Evolutionary conservation across 2,329 filamentous ascomycete genomes (phyloP).

Genomic region (Fusarium sp.): DNA sequence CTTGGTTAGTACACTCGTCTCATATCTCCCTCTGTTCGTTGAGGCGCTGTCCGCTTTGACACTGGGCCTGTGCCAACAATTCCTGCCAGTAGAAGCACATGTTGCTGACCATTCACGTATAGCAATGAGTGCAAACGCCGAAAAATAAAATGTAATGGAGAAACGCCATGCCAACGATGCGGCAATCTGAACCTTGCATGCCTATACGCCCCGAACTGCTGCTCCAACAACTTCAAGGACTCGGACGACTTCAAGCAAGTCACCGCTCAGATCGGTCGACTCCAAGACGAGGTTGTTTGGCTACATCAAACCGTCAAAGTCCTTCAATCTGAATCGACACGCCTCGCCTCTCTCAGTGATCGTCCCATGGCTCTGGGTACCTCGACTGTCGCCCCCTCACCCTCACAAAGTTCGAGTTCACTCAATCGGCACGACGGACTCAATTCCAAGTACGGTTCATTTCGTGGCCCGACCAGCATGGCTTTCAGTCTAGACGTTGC

Average conservation of each 20-base stretch:
- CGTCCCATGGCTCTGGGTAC: constrained; percentile 51
- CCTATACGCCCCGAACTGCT: constrained; percentile 75
- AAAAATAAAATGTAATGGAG: constrained; percentile 81
- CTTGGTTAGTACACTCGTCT: constrained; percentile 61
- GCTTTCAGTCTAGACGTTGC: constrained; percentile 89
- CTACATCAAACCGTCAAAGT: constrained; percentile 79
- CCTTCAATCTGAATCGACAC: constrained; percentile 68
- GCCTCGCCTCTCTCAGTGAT: constrained; percentile 59
- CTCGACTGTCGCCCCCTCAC: constrained; percentile 54
- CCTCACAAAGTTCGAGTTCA: constrained; percentile 55
- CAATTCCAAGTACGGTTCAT: constrained; percentile 71
- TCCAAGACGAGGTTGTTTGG: constrained; percentile 87
- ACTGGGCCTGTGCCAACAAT: not conserved
- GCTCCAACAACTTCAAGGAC: constrained; percentile 86
- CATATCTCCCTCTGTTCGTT: not conserved
- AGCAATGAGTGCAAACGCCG: constrained; percentile 82
- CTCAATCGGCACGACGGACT: constrained; percentile 57
- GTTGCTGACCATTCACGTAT: constrained; percentile 6
- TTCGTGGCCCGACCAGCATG: constrained; percentile 87
- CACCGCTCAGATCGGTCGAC: constrained; percentile 75
- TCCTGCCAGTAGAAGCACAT: not conserved
- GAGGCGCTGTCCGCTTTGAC: not conserved
- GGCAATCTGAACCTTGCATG: constrained; percentile 75
- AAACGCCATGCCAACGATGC: constrained; percentile 75
- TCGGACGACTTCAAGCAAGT: constrained; percentile 91